phyloP scores from a whole-genome alignment of 306 rosid genomes.

The Leucaena leucocephala region DNA sequence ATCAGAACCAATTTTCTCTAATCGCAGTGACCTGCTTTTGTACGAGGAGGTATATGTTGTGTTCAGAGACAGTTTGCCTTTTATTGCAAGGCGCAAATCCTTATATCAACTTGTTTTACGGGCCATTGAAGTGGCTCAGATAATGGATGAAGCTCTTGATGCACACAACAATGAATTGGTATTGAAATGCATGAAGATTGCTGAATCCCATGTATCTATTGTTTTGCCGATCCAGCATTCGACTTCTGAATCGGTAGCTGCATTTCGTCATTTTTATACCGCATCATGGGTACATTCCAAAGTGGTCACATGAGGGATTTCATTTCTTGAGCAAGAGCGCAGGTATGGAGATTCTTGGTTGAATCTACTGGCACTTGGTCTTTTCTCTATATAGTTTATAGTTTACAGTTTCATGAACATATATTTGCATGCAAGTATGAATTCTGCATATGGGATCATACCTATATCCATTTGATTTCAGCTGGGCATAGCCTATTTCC shows the following conservation, averaged over 20 bases:
- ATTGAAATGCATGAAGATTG: conserved; percentile 65
- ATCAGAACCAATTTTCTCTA: conserved; percentile 69
- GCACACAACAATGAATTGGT: conserved; percentile 50
- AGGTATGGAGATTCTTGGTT: conserved; percentile 56
- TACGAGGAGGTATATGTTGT: conserved; percentile 73
- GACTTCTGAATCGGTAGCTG: conserved; percentile 49
- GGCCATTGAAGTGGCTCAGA: conserved; percentile 91
- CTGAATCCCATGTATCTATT: conserved; percentile 51
- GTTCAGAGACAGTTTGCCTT: conserved; percentile 27
- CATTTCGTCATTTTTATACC: conserved; percentile 54
- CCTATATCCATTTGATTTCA: background rate
- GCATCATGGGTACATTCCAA: conserved; percentile 74
- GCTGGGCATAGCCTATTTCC: background rate
- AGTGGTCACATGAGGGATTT: conserved; percentile 70
- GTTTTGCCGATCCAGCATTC: conserved; percentile 38
- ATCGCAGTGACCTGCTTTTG: conserved; percentile 61
- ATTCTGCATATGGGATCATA: background rate
- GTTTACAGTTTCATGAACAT: background rate
- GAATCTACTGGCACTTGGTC: background rate
- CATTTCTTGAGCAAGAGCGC: conserved; percentile 77
- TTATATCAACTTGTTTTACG: conserved; percentile 46
- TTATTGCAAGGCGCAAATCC: conserved; percentile 28
- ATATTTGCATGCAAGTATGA: background rate
- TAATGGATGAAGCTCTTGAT: conserved; percentile 81
- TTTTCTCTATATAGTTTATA: conserved; percentile 1